Evolutionary conservation across 2,329 filamentous ascomycete genomes (phyloP).

Genomic region (Fusarium multiceps): DNA sequence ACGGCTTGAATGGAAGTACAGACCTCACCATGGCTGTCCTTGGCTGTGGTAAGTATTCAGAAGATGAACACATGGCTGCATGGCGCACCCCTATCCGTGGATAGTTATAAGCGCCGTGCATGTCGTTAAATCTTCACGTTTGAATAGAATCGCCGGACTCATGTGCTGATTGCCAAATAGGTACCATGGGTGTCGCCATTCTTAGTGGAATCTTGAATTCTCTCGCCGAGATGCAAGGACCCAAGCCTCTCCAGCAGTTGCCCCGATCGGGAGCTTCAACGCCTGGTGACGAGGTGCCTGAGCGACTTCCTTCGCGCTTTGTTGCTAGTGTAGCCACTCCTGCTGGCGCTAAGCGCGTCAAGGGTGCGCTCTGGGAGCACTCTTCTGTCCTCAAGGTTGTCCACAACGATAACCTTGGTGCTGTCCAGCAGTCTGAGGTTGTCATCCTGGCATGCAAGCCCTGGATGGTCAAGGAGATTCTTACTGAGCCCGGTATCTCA

Average conservation of each 20-base stretch:
- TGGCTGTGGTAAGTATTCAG: slow-evolving; percentile 74
- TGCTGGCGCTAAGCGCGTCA: slow-evolving; percentile 76
- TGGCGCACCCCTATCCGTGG: neutral
- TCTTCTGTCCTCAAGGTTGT: slow-evolving; percentile 71
- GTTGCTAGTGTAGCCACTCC: slow-evolving; percentile 81
- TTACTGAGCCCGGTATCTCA: slow-evolving; percentile 74
- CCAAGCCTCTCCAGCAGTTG: slow-evolving; percentile 57
- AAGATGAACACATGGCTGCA: neutral
- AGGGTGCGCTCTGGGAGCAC: slow-evolving; percentile 72
- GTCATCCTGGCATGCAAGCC: slow-evolving; percentile 86
- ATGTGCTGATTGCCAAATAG: slow-evolving; percentile 55
- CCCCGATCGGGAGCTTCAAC: slow-evolving; percentile 56
- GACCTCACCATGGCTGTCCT: slow-evolving; percentile 81
- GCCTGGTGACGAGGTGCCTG: slow-evolving; percentile 61
- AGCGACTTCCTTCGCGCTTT: slow-evolving; percentile 76
- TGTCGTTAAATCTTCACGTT: neutral
- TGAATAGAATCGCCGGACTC: neutral
- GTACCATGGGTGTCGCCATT: slow-evolving; percentile 88
- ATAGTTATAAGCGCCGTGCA: neutral
- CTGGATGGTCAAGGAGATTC: slow-evolving; percentile 75
- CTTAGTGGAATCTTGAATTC: slow-evolving; percentile 82
- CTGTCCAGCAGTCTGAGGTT: slow-evolving; percentile 75
- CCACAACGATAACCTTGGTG: slow-evolving; percentile 76
- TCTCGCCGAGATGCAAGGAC: slow-evolving; percentile 64
- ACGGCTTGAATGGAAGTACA: slow-evolving; percentile 50